phyloP scores from a whole-genome alignment of 2,329 filamentous ascomycete species.

The Venturia aucupariae region DNA sequence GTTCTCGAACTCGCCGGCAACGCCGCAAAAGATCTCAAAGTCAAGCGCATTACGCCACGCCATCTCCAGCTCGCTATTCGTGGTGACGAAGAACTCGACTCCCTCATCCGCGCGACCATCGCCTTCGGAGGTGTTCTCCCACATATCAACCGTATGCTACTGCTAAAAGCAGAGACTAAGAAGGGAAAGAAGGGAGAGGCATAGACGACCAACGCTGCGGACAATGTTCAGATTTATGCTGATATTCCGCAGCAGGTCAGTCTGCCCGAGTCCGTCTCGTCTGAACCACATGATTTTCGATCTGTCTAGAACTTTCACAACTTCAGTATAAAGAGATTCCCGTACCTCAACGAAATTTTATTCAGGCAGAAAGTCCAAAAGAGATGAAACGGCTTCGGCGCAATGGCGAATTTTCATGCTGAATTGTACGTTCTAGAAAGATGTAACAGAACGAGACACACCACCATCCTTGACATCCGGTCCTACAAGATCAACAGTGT shows the following conservation, averaged over 20 bases:
- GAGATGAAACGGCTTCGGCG: not conserved
- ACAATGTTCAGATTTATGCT: not conserved
- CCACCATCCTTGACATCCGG: not conserved
- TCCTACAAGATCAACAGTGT: not conserved
- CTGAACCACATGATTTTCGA: not conserved
- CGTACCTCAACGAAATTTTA: not conserved
- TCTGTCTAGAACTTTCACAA: not conserved
- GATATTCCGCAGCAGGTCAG: not conserved
- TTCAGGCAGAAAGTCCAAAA: no score
- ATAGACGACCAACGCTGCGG: not conserved
- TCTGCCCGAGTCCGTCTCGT: not conserved
- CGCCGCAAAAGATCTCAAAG: conserved; percentile 97
- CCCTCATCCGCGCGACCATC: conserved; percentile 92
- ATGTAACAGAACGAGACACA: not conserved
- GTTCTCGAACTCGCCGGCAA: conserved; percentile 97
- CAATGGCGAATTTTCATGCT: not conserved
- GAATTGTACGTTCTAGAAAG: not conserved
- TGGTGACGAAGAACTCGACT: conserved; percentile 96
- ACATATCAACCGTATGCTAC: conserved; percentile 94
- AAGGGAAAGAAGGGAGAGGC: conserved; percentile 61
- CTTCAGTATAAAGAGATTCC: not conserved
- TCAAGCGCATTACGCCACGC: conserved; percentile 98
- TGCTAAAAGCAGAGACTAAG: conserved; percentile 96
- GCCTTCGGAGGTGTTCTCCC: conserved; percentile 97
- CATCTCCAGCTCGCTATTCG: conserved; percentile 97